Percentiles rank a stretch among this genome's conserved stretches.
Evolutionary conservation across 495 filamentous ascomycete species (phyloP).

Genomic region (Ramalina intermedia): DNA sequence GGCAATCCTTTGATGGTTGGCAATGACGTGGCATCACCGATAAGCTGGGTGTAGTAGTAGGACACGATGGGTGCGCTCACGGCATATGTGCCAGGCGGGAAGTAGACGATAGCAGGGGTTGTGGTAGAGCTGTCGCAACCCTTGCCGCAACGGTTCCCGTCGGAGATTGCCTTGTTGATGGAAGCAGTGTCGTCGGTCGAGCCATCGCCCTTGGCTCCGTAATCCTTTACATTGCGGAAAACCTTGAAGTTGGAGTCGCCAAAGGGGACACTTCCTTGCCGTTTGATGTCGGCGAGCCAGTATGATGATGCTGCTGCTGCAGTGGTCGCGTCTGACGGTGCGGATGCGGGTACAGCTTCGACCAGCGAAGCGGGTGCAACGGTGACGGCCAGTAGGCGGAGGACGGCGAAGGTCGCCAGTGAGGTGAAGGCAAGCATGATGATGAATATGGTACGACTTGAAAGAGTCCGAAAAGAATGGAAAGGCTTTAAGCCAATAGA

Average conservation of each 20-base stretch:
- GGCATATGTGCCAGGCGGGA: conserved; percentile 64
- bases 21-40: conserved; percentile 54
- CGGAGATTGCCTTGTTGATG: conserved; percentile 74
- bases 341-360: conserved; percentile 27
- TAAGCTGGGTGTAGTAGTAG: conserved; percentile 68
- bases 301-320: conserved; percentile 27
- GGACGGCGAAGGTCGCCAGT: conserved; percentile 10
- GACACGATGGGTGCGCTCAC: conserved; percentile 55
- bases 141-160: conserved; percentile 60
- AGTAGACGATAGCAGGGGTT: conserved; percentile 63
- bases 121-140: conserved; percentile 73
- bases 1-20: conserved; percentile 67
- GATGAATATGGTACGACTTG: conserved; percentile 8
- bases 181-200: conserved; percentile 71
- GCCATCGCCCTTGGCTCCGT: conserved; percentile 65
- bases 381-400: conserved; percentile 24
- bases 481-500: conserved; percentile 8
- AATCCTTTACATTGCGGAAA: conserved; percentile 81
- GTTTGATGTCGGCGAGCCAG: conserved; percentile 63
- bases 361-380: conserved; percentile 26
- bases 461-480: background rate
- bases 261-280: conserved; percentile 55
- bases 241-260: conserved; percentile 50
- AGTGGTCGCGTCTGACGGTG: conserved; percentile 3
- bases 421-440: conserved; percentile 14